Conservation (phyloP, 2,329 filamentous ascomycete genomes). For the Pseudogymnoascus sp. region DNA sequence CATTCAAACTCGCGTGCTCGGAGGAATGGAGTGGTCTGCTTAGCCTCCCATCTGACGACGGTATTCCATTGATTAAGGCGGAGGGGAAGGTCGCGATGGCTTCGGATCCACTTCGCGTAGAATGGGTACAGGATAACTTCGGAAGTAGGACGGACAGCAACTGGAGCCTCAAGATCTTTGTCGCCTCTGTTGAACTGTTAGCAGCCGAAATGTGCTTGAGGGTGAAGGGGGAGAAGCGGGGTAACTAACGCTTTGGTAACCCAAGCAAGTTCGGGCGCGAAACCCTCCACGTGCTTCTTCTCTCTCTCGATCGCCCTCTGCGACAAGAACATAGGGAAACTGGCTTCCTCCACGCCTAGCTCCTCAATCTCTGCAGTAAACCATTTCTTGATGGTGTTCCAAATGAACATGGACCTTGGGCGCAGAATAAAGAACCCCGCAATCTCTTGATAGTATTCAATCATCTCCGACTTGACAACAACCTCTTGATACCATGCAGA, state of each 20-base stretch:
- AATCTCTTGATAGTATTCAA: slow-evolving; percentile 90
- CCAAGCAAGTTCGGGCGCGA: slow-evolving; percentile 87
- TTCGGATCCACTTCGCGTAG: slow-evolving; percentile 95
- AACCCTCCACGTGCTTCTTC: slow-evolving; percentile 98
- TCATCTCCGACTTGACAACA: slow-evolving; percentile 92
- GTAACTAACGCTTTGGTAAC: slow-evolving; percentile 68
- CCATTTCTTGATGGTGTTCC: slow-evolving; percentile 60
- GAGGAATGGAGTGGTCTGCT: slow-evolving; percentile 82
- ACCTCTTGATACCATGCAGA: slow-evolving; percentile 97
- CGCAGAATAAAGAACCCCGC: slow-evolving; percentile 96
- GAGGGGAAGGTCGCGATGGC: slow-evolving; percentile 88
- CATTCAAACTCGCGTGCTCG: slow-evolving; percentile 92
- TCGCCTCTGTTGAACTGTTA: slow-evolving; percentile 58
- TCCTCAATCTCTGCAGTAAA: slow-evolving; percentile 73
- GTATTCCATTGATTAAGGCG: slow-evolving; percentile 97
- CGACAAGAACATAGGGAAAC: slow-evolving; percentile 94
- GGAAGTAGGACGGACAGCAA: slow-evolving; percentile 62
- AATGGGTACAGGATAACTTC: slow-evolving; percentile 90
- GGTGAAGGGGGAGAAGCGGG: background rate
- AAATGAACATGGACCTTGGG: slow-evolving; percentile 60
- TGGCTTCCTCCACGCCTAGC: slow-evolving; percentile 90
- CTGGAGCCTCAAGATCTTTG: slow-evolving; percentile 78
- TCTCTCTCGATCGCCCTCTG: slow-evolving; percentile 65
- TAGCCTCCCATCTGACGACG: slow-evolving; percentile 93
- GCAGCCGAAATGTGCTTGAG: slow-evolving; percentile 16